Conservation (phyloP, 495 filamentous ascomycete species). For the Usnea hakonensis region DNA sequence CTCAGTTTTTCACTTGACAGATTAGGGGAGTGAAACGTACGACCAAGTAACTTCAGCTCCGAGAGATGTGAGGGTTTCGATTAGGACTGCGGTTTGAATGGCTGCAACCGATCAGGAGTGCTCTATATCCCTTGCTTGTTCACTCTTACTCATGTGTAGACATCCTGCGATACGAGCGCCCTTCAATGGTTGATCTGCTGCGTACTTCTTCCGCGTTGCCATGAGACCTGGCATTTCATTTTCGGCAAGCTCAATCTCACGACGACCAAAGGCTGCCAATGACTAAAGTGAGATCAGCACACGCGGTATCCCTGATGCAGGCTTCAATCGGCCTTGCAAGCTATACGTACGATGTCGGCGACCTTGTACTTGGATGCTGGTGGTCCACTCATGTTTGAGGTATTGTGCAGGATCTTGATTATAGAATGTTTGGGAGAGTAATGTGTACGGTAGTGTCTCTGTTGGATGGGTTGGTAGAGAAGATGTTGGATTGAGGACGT, state of each 20-base stretch:
- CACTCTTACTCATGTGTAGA: conserved; percentile 84
- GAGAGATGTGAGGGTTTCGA: conserved; percentile 88
- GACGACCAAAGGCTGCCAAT: conserved; percentile 95
- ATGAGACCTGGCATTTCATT: conserved; percentile 98
- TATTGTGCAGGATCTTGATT: neutral
- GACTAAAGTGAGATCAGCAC: conserved; percentile 40
- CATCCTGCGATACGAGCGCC: conserved; percentile 93
- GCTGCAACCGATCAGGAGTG: conserved; percentile 39
- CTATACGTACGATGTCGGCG: conserved; percentile 72
- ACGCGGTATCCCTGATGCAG: conserved; percentile 8
- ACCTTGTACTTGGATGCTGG: conserved; percentile 95
- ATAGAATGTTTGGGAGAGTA: neutral
- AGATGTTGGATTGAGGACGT: neutral
- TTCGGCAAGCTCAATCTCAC: conserved; percentile 97
- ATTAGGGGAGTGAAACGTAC: conserved; percentile 28
- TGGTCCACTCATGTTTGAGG: conserved; percentile 53
- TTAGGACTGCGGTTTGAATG: conserved; percentile 98
- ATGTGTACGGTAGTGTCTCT: neutral
- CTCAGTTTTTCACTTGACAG: conserved; percentile 1
- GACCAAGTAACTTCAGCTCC: conserved; percentile 98
- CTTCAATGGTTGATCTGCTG: conserved; percentile 81
- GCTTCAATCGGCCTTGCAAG: neutral
- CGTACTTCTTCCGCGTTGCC: conserved; percentile 88
- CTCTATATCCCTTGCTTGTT: neutral
- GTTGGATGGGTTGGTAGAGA: too few relatives aligned